These are phyloP conservation scores for Magnaporthiopsis incrustans DNA, from an alignment of 2,329 filamentous ascomycete species.

Conservation along the genomic window DNA sequence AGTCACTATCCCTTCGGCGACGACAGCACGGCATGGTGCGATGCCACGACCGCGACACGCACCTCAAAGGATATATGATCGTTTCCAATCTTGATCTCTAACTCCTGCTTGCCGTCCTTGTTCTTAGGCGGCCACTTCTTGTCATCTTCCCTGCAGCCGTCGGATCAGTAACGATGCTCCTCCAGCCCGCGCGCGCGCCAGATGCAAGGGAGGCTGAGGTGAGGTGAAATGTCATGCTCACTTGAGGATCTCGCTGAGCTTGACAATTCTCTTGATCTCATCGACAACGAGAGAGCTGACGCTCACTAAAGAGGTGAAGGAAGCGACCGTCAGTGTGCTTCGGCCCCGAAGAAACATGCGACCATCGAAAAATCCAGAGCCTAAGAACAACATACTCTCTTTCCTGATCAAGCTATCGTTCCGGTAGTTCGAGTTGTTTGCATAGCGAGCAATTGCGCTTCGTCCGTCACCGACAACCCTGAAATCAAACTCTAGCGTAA, in stretches of 20 bases:
- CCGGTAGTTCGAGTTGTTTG: slow-evolving; percentile 98
- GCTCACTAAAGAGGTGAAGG: slow-evolving; percentile 59
- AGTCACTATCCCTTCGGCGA: slow-evolving; percentile 7
- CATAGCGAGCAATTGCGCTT: slow-evolving; percentile 90
- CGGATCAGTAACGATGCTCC: slow-evolving; percentile 17
- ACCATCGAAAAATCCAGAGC: not conserved
- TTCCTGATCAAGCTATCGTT: slow-evolving; percentile 98
- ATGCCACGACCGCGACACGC: slow-evolving; percentile 16
- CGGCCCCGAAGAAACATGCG: not conserved
- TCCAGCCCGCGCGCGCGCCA: no score
- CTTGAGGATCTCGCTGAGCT: slow-evolving; percentile 96
- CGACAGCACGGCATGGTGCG: no score
- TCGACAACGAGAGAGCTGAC: slow-evolving; percentile 84
- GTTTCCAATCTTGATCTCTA: slow-evolving; percentile 87
- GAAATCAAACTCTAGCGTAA: slow-evolving; percentile 80
- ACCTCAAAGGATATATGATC: slow-evolving; percentile 99
- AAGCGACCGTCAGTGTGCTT: slow-evolving; percentile 5
- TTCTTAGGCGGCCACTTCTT: slow-evolving; percentile 99
- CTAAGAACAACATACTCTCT: slow-evolving; percentile 70
- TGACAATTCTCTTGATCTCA: slow-evolving; percentile 96
- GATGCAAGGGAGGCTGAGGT: not conserved
- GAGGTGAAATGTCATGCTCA: slow-evolving; percentile 31
- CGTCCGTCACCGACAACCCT: slow-evolving; percentile 85
- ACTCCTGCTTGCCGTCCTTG: slow-evolving; percentile 93
- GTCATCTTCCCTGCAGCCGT: slow-evolving; percentile 73